Conservation (phyloP, 163 green algal genomes). For the Chlamydomonas reinhardtii region DNA sequence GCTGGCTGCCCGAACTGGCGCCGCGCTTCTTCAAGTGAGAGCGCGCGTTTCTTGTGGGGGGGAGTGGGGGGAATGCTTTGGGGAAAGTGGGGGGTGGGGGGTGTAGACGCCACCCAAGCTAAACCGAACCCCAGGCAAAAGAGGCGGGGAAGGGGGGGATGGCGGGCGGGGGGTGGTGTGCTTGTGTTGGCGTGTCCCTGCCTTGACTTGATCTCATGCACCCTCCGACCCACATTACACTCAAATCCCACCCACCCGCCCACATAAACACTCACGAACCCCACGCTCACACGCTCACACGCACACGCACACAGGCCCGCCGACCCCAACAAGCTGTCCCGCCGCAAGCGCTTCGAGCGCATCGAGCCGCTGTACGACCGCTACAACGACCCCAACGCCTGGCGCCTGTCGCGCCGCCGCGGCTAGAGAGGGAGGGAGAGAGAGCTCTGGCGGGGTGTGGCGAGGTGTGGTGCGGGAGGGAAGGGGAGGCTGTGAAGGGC, state of each 20-base stretch:
- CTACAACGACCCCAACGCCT: slow-evolving; percentile 92
- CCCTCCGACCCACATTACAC: too few species aligned
- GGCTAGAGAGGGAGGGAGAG: slow-evolving; percentile 55
- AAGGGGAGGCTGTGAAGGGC: too few species aligned
- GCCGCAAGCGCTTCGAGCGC: slow-evolving; percentile 93
- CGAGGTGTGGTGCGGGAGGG: too few species aligned
- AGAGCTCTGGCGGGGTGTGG: too few species aligned
- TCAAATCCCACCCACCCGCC: too few species aligned
- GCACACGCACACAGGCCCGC: slow-evolving; percentile 54
- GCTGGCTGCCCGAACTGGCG: slow-evolving; percentile 94
- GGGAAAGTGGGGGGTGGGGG: not conserved
- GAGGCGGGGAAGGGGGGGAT: too few species aligned
- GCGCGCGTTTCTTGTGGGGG: not conserved
- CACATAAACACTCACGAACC: too few species aligned
- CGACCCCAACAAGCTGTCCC: slow-evolving; percentile 92
- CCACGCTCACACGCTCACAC: not conserved
- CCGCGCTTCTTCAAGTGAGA: slow-evolving; percentile 93
- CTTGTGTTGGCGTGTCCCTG: too few species aligned
- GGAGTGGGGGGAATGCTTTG: not conserved
- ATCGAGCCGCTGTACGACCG: slow-evolving; percentile 98
- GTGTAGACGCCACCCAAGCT: too few species aligned
- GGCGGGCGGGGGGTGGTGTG: too few species aligned
- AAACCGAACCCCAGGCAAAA: too few species aligned
- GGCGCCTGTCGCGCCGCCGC: slow-evolving; percentile 82
- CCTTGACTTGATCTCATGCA: too few species aligned